phyloP scores from a whole-genome alignment of 306 rosid genomes.

The Glycine soja region DNA sequence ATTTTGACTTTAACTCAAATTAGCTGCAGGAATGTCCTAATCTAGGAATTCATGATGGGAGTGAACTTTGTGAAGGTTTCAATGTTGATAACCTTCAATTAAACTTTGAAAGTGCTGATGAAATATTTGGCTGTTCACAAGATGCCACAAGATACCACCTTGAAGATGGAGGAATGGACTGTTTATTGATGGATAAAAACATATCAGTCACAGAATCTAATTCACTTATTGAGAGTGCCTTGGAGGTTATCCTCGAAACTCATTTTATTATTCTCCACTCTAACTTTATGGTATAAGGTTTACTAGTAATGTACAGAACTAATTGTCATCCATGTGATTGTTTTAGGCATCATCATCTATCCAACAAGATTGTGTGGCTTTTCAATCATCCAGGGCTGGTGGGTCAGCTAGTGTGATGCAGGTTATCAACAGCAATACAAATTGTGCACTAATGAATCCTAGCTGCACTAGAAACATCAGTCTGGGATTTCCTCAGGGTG shows the following conservation, averaged over 20 bases:
- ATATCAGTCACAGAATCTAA: slow-evolving; percentile 64
- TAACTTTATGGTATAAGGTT: slow-evolving; percentile 11
- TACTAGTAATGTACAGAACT: slow-evolving; percentile 38
- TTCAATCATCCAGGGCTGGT: slow-evolving; percentile 58
- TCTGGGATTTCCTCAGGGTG: slow-evolving; percentile 68
- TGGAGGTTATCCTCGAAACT: slow-evolving; percentile 64
- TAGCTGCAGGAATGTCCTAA: slow-evolving; percentile 57
- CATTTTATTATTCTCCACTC: slow-evolving; percentile 27
- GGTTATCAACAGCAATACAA: slow-evolving; percentile 54
- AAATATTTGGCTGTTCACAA: slow-evolving; percentile 60
- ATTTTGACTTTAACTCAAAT: neutral
- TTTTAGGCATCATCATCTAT: slow-evolving; percentile 71
- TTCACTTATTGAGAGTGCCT: slow-evolving; percentile 59
- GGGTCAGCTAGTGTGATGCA: slow-evolving; percentile 60
- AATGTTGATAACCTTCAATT: slow-evolving; percentile 58
- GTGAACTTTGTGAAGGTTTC: slow-evolving; percentile 61
- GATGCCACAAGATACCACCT: slow-evolving; percentile 56
- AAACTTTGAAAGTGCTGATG: slow-evolving; percentile 57
- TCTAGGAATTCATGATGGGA: slow-evolving; percentile 53
- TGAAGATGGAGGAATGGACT: slow-evolving; percentile 67
- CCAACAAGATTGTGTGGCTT: slow-evolving; percentile 62
- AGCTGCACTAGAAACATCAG: slow-evolving; percentile 57
- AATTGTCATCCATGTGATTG: slow-evolving; percentile 29
- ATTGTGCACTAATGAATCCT: slow-evolving; percentile 59
- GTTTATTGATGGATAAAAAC: slow-evolving; percentile 67